A percentile compares a stretch with the other conserved stretches of the same genome.
These are phyloP conservation scores for Rhizopogon vulgaris DNA, from an alignment of 768 basidiomycete species.

Conservation along the genomic window DNA sequence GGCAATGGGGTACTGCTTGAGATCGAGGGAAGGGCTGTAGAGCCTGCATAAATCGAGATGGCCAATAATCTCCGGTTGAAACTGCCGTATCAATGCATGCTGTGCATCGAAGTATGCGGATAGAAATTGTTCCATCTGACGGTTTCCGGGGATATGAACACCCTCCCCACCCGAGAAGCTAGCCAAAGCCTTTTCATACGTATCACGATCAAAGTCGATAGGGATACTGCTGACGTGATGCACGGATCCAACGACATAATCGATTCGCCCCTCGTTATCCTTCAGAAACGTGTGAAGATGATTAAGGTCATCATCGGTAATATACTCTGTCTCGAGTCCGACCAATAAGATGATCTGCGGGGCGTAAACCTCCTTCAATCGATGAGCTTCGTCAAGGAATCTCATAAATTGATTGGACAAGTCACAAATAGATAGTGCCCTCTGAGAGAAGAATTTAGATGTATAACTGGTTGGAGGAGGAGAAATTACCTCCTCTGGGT, in stretches of 20 bases:
- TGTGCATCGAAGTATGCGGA: conserved; percentile 84
- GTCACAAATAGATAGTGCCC: conserved; percentile 41
- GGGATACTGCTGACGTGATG: conserved; percentile 87
- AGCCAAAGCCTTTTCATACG: conserved; percentile 57
- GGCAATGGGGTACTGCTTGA: conserved; percentile 52
- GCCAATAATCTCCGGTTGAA: conserved; percentile 85
- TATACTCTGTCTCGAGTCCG: conserved; percentile 90
- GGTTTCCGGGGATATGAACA: conserved; percentile 16
- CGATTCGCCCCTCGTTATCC: conserved; percentile 45
- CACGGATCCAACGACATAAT: conserved; percentile 89
- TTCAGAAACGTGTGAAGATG: conserved; percentile 48
- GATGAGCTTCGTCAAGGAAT: conserved; percentile 77
- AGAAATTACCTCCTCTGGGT: conserved; percentile 84
- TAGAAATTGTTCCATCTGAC: conserved; percentile 42
- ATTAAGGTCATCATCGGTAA: conserved; percentile 62
- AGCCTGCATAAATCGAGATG: conserved; percentile 92
- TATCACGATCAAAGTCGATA: conserved; percentile 84
- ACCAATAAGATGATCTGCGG: conserved; percentile 71
- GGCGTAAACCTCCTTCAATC: conserved; percentile 59
- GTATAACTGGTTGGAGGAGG: conserved; percentile 5
- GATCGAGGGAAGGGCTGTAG: conserved; percentile 58
- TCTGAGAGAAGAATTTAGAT: conserved; percentile 34
- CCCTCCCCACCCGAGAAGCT: conserved; percentile 28
- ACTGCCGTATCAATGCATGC: conserved; percentile 56
- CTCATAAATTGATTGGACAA: conserved; percentile 61